Percentiles rank a stretch among this genome's conserved stretches.
Evolutionary conservation across 106 monocot genomes (phyloP).

Genomic region (Phalaenopsis aphrodite): DNA sequence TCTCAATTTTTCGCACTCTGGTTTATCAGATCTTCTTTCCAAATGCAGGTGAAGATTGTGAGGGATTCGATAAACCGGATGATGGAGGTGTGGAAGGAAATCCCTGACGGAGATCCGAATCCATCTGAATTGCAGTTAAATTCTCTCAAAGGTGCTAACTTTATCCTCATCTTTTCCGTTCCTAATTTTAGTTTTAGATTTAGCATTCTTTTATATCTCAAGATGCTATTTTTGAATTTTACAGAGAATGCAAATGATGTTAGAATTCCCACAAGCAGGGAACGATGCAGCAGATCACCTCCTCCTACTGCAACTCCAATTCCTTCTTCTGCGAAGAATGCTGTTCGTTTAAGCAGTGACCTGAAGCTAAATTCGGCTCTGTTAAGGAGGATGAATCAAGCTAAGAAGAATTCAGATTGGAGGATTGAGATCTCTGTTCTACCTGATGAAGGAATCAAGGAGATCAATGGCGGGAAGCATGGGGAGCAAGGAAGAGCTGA

Average conservation of each 20-base stretch:
- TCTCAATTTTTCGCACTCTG: neutral
- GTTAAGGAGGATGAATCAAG: constrained; percentile 18
- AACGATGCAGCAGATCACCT: constrained; percentile 47
- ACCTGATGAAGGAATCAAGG: constrained; percentile 14
- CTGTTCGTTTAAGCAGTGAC: constrained; percentile 12
- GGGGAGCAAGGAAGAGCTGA: neutral
- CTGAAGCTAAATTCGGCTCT: constrained; percentile 26
- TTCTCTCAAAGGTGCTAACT: constrained; percentile 34
- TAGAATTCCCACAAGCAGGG: constrained; percentile 27
- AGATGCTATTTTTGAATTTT: neutral
- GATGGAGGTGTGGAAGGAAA: constrained; percentile 81
- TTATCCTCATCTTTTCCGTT: neutral
- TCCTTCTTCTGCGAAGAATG: constrained; percentile 18
- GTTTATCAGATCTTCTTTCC: neutral
- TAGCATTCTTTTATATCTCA: neutral
- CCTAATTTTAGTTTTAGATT: neutral
- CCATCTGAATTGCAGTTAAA: constrained; percentile 5
- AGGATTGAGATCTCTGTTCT: constrained; percentile 40
- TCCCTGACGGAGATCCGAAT: constrained; percentile 29
- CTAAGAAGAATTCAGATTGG: constrained; percentile 37
- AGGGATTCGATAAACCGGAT: constrained; percentile 82
- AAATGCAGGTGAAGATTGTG: constrained; percentile 85
- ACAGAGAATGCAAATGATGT: constrained; percentile 32
- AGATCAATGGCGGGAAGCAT: neutral
- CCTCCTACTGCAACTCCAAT: constrained; percentile 39